Percentiles rank a stretch among this genome's conserved stretches.
phyloP scores from a whole-genome alignment of 805 yeast species.

The Wickerhamiella galacta region DNA sequence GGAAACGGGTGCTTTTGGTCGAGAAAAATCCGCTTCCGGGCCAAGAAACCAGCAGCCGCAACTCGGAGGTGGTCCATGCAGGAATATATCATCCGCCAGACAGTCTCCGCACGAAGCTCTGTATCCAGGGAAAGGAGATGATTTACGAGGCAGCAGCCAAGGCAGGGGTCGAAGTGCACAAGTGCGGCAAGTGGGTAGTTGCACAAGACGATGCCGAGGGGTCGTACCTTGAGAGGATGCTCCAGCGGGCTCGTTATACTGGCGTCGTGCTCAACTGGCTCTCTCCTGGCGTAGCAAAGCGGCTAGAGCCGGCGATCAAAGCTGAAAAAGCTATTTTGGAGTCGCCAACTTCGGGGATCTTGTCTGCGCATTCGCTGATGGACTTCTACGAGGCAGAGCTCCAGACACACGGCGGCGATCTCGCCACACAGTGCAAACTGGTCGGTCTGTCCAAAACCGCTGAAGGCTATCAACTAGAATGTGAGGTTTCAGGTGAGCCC shows the following conservation, averaged over 20 bases:
- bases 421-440: slow-evolving; percentile 48
- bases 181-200: slow-evolving; percentile 68
- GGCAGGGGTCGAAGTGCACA: slow-evolving; percentile 36
- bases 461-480: slow-evolving; percentile 9
- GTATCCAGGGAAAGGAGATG: slow-evolving; percentile 57
- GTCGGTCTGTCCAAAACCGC: slow-evolving; percentile 19
- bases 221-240: slow-evolving; percentile 39
- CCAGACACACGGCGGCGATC: slow-evolving; percentile 44
- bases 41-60: slow-evolving; percentile 71
- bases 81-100: slow-evolving; percentile 67
- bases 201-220: slow-evolving; percentile 58
- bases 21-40: slow-evolving; percentile 57
- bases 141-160: slow-evolving; percentile 34
- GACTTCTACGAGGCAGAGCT: slow-evolving; percentile 37
- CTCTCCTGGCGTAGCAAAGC: slow-evolving; percentile 27
- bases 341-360: slow-evolving; percentile 74
- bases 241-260: slow-evolving; percentile 31
- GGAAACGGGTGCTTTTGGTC: slow-evolving; percentile 41
- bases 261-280: slow-evolving; percentile 47
- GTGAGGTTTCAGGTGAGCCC: slow-evolving; percentile 14
- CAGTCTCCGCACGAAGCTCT: slow-evolving; percentile 49
- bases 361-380: slow-evolving; percentile 66
- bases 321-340: slow-evolving; percentile 46
- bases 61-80: slow-evolving; percentile 87
- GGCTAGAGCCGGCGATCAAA: slow-evolving; percentile 46